Percentiles rank a stretch among this genome's conserved stretches.
Conservation (phyloP, 129 eudicot genomes). For the Scalesia atractyloides region DNA sequence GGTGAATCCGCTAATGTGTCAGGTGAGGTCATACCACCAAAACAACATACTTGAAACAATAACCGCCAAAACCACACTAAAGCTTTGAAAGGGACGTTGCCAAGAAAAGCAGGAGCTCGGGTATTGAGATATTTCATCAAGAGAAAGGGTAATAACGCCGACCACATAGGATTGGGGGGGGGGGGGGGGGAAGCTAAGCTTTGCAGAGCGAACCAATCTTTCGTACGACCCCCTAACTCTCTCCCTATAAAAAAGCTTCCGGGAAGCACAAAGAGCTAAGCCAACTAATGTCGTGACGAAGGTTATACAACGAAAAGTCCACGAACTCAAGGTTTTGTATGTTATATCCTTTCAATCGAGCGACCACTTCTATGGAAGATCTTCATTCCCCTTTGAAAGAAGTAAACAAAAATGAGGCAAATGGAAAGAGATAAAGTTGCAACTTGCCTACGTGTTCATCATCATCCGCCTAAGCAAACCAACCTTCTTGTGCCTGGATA, state of each 20-base stretch:
- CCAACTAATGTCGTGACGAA: slow-evolving; percentile 10
- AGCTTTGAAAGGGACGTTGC: no score
- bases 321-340: slow-evolving; percentile 8
- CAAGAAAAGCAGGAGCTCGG: background rate
- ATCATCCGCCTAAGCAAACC: no score
- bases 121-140: background rate
- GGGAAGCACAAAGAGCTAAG: slow-evolving; percentile 15
- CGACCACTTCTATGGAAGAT: slow-evolving; percentile 13
- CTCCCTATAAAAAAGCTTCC: slow-evolving; percentile 12
- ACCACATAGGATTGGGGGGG: background rate
- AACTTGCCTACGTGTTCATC: no score
- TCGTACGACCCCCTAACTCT: slow-evolving; percentile 7
- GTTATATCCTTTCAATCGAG: slow-evolving; percentile 23
- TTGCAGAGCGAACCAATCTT: slow-evolving; percentile 25
- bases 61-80: no score
- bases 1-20: background rate
- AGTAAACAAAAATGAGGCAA: background rate
- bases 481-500: no score
- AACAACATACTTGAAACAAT: no score
- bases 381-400: background rate
- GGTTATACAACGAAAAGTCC: background rate
- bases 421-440: background rate
- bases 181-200: slow-evolving; percentile 19
- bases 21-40: background rate
- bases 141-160: background rate